Conservation (phyloP, 2,329 filamentous ascomycete genomes). For the Fusarium guadeloupense region DNA sequence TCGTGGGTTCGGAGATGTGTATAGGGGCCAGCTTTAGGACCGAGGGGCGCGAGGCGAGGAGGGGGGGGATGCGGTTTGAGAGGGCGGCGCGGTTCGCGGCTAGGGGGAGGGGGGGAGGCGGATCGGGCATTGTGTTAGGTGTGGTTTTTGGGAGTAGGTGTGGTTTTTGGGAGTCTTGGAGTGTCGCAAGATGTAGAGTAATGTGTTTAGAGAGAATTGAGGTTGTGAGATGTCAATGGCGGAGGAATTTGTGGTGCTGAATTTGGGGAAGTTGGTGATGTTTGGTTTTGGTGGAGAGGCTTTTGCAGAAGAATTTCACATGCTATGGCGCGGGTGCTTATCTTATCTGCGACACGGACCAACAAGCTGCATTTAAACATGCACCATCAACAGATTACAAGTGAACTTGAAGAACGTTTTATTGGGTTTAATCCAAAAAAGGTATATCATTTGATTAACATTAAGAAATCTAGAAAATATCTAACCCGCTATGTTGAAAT, state of each 20-base stretch:
- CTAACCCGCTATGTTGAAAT: conserved; percentile 15
- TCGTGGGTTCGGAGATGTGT: too few relatives aligned
- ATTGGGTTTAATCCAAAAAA: not conserved
- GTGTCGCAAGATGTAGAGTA: not conserved
- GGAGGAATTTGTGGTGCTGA: not conserved
- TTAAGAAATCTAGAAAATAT: conserved; percentile 33
- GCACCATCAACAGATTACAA: not conserved
- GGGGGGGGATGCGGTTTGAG: conserved; percentile 55
- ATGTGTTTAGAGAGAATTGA: too few relatives aligned
- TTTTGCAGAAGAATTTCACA: conserved; percentile 40
- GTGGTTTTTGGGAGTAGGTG: not conserved
- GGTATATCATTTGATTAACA: conserved; percentile 32
- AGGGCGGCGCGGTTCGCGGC: conserved; percentile 51
- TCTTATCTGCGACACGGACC: conserved; percentile 32
- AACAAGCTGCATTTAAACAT: not conserved
- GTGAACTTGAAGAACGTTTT: too few relatives aligned
- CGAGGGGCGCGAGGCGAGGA: conserved; percentile 48
- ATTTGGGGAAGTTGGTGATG: conserved; percentile 13
- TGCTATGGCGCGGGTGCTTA: conserved; percentile 29
- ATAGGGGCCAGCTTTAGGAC: too few relatives aligned
- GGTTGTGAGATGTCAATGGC: not conserved
- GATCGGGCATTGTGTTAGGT: conserved; percentile 33
- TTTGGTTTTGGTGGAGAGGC: conserved; percentile 26
- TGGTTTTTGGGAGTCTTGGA: not conserved
- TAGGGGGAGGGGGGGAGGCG: conserved; percentile 46